A percentile compares a stretch with the other conserved stretches of the same genome.
Conservation (phyloP, 768 basidiomycete genomes). For the Pisolithus sp. region DNA sequence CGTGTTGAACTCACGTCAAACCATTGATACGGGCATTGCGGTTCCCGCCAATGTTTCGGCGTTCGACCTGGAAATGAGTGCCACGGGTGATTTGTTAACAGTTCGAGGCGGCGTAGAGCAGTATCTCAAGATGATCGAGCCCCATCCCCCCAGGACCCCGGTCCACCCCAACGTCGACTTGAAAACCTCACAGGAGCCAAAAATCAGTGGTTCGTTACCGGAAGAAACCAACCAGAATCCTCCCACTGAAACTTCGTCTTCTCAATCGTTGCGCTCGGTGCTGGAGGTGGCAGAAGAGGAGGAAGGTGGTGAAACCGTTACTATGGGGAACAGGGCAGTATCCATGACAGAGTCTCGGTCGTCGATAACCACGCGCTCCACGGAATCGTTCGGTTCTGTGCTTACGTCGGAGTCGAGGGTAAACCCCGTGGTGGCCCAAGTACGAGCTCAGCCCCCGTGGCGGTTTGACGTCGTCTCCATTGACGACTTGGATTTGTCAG, state of each 20-base stretch:
- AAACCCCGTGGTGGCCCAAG: slow-evolving; percentile 28
- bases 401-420: slow-evolving; percentile 24
- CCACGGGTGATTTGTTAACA: slow-evolving; percentile 54
- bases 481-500: slow-evolving; percentile 77
- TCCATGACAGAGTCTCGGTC: slow-evolving; percentile 17
- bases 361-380: slow-evolving; percentile 28
- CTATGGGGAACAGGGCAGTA: slow-evolving; percentile 8
- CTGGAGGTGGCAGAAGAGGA: slow-evolving; percentile 29
- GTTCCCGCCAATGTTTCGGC: slow-evolving; percentile 50
- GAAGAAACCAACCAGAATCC: slow-evolving; percentile 1
- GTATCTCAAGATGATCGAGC: slow-evolving; percentile 55
- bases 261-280: slow-evolving; percentile 23
- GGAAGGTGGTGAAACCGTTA: slow-evolving; percentile 11
- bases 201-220: background rate
- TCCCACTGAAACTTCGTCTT: slow-evolving; percentile 6
- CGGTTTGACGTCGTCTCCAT: slow-evolving; percentile 69
- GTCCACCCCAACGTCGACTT: background rate
- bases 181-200: background rate
- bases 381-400: slow-evolving; percentile 28
- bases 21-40: slow-evolving; percentile 30
- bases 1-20: slow-evolving; percentile 50
- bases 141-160: slow-evolving; percentile 14
- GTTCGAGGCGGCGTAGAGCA: slow-evolving; percentile 60
- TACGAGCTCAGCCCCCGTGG: slow-evolving; percentile 42
- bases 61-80: slow-evolving; percentile 62